A percentile compares a stretch with the other conserved stretches of the same genome.
Evolutionary conservation across 2,329 filamentous ascomycete genomes (phyloP).

Genomic region (Alternaria solani): DNA sequence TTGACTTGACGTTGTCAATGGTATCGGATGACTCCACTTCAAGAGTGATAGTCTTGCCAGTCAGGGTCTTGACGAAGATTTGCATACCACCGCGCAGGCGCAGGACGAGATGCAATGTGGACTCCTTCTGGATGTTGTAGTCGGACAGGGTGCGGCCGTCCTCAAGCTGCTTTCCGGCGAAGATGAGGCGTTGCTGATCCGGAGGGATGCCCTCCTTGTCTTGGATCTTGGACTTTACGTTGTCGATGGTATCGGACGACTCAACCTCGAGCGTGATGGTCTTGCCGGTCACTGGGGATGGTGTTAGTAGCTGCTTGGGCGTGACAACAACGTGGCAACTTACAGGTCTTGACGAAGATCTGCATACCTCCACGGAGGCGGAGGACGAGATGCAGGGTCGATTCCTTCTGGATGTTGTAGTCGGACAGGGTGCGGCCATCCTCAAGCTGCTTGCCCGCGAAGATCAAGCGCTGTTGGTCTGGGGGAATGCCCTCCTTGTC

Average conservation of each 20-base stretch:
- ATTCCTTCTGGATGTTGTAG: slow-evolving; percentile 93
- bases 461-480: slow-evolving; percentile 96
- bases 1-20: slow-evolving; percentile 95
- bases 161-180: slow-evolving; percentile 66
- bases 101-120: slow-evolving; percentile 77
- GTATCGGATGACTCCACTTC: slow-evolving; percentile 79
- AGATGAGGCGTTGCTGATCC: slow-evolving; percentile 66
- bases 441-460: slow-evolving; percentile 96
- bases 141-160: slow-evolving; percentile 64
- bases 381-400: slow-evolving; percentile 77
- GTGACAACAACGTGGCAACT: slow-evolving; percentile 39
- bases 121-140: slow-evolving; percentile 67
- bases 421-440: slow-evolving; percentile 90
- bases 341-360: slow-evolving; percentile 69
- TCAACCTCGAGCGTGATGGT: slow-evolving; percentile 59
- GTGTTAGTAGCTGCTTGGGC: slow-evolving; percentile 27
- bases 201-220: slow-evolving; percentile 68
- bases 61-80: slow-evolving; percentile 71
- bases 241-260: slow-evolving; percentile 52
- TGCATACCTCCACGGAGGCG: slow-evolving; percentile 72
- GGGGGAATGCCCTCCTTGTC: slow-evolving; percentile 98
- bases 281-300: slow-evolving; percentile 63
- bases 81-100: slow-evolving; percentile 72
- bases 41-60: slow-evolving; percentile 71
- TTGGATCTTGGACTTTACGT: slow-evolving; percentile 59